Evolutionary conservation across 2,329 filamentous ascomycete genomes (phyloP).

Genomic region (Clonostachys rosea): DNA sequence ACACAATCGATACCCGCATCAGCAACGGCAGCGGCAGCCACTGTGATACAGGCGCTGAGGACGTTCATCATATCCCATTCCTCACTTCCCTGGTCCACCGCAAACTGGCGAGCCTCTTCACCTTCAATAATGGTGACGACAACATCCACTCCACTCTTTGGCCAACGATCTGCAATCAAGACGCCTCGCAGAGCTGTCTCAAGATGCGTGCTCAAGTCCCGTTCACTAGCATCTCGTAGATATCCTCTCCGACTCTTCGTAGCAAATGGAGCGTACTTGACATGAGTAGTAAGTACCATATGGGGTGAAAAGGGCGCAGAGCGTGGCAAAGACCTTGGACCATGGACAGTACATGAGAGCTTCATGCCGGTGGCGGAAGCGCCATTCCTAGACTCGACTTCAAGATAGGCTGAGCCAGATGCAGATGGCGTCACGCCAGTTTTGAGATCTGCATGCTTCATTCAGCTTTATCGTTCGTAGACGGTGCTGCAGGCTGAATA

Average conservation of each 20-base stretch:
- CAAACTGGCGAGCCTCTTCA: conserved; percentile 67
- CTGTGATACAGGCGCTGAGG: conserved; percentile 86
- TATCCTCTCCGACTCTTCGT: conserved; percentile 79
- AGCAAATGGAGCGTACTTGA: conserved; percentile 96
- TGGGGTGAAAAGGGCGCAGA: conserved; percentile 91
- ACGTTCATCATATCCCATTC: conserved; percentile 91
- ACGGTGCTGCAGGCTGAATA: too few species aligned
- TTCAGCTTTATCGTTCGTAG: too few species aligned
- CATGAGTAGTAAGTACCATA: conserved; percentile 83
- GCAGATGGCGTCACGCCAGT: conserved; percentile 91
- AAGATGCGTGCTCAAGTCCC: conserved; percentile 85
- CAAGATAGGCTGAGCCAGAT: conserved; percentile 86
- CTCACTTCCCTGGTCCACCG: conserved; percentile 46
- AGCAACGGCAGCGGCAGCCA: conserved; percentile 85
- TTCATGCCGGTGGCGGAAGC: conserved; percentile 68
- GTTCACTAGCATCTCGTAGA: conserved; percentile 77
- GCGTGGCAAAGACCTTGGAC: conserved; percentile 83
- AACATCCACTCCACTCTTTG: conserved; percentile 97
- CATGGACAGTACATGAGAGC: conserved; percentile 88
- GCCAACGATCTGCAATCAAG: conserved; percentile 91
- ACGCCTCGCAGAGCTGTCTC: conserved; percentile 87
- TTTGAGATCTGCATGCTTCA: conserved; percentile 63
- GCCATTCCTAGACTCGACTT: conserved; percentile 48
- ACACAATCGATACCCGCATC: conserved; percentile 96
- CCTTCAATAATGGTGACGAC: conserved; percentile 91